A percentile compares a stretch with the other conserved stretches of the same genome.
Conservation (phyloP, 1,139 yeast genomes). For the Starmera stellimalicola region DNA sequence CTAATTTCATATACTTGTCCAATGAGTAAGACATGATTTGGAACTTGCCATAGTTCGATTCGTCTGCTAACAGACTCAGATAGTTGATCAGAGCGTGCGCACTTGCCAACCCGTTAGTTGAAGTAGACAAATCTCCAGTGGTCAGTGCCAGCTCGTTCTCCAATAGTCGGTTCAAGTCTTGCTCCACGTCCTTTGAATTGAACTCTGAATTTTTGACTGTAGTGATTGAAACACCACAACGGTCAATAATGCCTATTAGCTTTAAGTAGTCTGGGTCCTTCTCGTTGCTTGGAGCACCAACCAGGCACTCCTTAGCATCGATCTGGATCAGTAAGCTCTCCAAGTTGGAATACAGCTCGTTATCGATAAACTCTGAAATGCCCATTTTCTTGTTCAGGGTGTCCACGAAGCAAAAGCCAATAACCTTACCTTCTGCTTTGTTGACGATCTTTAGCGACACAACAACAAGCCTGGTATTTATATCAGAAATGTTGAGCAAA, state of each 20-base stretch:
- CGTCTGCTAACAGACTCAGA: conserved; percentile 49
- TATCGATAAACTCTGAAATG: conserved; percentile 74
- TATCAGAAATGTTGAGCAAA: conserved; percentile 45
- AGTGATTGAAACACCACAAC: conserved; percentile 68
- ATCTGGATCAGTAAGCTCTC: conserved; percentile 81
- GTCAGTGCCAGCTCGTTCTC: conserved; percentile 47
- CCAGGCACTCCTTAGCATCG: conserved; percentile 77
- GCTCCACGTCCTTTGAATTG: conserved; percentile 44
- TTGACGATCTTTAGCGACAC: conserved; percentile 57
- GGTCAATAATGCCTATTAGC: conserved; percentile 54
- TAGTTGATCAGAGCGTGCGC: conserved; percentile 56
- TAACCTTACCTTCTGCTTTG: conserved; percentile 37
- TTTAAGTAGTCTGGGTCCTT: conserved; percentile 34
- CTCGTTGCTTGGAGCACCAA: conserved; percentile 39
- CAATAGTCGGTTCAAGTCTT: conserved; percentile 59
- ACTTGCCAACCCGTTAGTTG: conserved; percentile 38
- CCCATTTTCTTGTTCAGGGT: conserved; percentile 59
- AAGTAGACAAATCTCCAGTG: conserved; percentile 38
- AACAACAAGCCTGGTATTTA: conserved; percentile 56
- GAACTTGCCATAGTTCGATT: conserved; percentile 41
- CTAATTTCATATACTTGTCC: conserved; percentile 75
- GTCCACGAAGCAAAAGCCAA: conserved; percentile 81
- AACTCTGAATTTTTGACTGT: conserved; percentile 50
- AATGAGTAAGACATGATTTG: conserved; percentile 60
- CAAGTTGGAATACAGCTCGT: conserved; percentile 75